Base-by-base conservation (phyloP, 805 yeast genomes). In the Lipomyces yamadae region DNA sequence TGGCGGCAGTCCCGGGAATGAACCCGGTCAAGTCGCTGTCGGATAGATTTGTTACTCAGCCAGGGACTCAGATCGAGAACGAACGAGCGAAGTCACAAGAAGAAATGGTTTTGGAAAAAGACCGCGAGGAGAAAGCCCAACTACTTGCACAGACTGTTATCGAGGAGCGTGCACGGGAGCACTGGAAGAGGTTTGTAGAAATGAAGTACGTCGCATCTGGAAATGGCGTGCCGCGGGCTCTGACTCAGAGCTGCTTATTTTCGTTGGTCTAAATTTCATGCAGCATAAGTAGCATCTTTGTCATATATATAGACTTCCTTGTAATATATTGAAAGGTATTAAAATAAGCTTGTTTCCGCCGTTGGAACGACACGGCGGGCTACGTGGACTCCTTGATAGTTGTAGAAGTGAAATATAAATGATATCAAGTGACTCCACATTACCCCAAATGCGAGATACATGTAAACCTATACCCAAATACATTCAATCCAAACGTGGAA, bases 181-280 rank as follows among this genome's bases (percentile, higher is more conserved):
- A 58, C 13, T 68, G 71, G 71, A 61, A 53, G 35, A 18, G 71
- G 30, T 61, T 63, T 32, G 70, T 68, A 29, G 52, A 30, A 50
- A 24, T 13, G 30, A 65, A 61, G 56, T 58, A 35, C 34, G 24
- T 57, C 30, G 48, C 57, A 13, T 15, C 68, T 30, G 68, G 69
- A 6, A 34, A 52, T n/a, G 71, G 71, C 13, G 58, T 53, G 24
- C 68, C 71, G 35, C 32, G 64, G 13, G 63, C 59, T 24, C 39
- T 68, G 37, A 35, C 58, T 42, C 32, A 58, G 32, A 52, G 60
- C 53, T 52, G 60, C 15, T 53, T 66, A 48, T 66, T 63, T 35
- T 61, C 68, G 52, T 54, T 64, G 33, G 34, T 53, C 2, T 62
- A 33, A 30, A n/a, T 13, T 42, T 42, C 6, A 13, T 42, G 56